Percentiles rank a stretch among this genome's conserved stretches.
phyloP scores from a whole-genome alignment of 495 filamentous ascomycete species.

The Amphirosellinia nigrospora region DNA sequence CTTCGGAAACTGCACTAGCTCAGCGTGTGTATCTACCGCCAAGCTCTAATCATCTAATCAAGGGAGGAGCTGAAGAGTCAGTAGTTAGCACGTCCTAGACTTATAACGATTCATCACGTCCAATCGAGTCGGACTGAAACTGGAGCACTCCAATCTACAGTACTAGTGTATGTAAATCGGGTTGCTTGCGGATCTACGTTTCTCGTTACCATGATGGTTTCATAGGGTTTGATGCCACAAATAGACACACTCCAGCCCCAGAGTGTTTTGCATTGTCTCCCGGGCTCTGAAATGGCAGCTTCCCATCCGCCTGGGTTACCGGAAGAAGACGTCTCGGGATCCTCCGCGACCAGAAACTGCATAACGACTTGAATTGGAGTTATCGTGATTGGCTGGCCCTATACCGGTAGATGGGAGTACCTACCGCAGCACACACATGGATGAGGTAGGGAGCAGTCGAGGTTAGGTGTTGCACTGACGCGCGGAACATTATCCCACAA shows the following conservation, averaged over 20 bases:
- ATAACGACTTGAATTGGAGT: not conserved
- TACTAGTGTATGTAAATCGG: too few species aligned
- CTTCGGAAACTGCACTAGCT: conserved; percentile 5
- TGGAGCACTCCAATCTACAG: not conserved
- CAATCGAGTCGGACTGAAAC: not conserved
- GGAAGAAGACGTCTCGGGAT: not conserved
- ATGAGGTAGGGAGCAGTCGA: not conserved
- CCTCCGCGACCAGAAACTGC: not conserved
- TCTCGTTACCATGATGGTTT: conserved; percentile 28
- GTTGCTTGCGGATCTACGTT: conserved; percentile 1
- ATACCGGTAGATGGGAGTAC: conserved; percentile 4
- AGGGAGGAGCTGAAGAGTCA: not conserved
- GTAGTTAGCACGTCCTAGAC: not conserved
- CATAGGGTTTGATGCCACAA: conserved; percentile 23
- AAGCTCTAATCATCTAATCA: not conserved
- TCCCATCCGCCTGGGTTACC: conserved; percentile 9
- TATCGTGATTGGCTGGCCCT: conserved; percentile 15
- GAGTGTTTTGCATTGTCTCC: conserved; percentile 1
- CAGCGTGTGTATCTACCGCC: conserved; percentile 1
- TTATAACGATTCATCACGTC: not conserved
- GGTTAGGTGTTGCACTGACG: not conserved
- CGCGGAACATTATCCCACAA: not conserved
- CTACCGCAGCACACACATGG: not conserved
- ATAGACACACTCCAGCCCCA: conserved; percentile 11
- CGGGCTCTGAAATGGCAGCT: not conserved